phyloP scores from a whole-genome alignment of 23 red algal genomes.

The Gracilaria gracilis region DNA sequence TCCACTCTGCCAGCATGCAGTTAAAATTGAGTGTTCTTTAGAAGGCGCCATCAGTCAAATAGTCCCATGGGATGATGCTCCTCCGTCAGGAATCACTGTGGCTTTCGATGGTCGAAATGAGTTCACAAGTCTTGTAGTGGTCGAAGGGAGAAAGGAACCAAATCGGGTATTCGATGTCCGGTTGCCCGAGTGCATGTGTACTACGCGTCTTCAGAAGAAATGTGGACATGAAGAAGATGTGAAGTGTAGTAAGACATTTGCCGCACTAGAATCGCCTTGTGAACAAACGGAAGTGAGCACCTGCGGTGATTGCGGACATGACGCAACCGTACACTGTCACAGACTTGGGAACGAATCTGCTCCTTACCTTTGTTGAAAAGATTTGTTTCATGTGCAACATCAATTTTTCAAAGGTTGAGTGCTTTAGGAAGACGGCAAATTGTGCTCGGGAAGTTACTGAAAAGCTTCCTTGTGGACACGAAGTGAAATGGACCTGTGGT shows the following conservation, averaged over 20 bases:
- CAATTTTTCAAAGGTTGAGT: slow-evolving; percentile 23
- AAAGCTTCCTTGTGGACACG: slow-evolving; percentile 34
- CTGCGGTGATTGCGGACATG: slow-evolving; percentile 30
- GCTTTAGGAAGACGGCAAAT: slow-evolving; percentile 19
- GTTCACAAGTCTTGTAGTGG: slow-evolving; percentile 36
- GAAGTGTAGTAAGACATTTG: slow-evolving; percentile 28
- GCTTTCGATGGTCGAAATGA: slow-evolving; percentile 1
- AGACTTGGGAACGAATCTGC: not conserved
- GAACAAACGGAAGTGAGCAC: slow-evolving; percentile 1
- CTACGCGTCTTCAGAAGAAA: slow-evolving; percentile 8
- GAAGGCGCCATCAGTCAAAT: not conserved
- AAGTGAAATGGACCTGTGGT: slow-evolving; percentile 46
- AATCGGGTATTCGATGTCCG: not conserved
- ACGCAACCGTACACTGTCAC: slow-evolving; percentile 17
- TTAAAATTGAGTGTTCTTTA: slow-evolving; percentile 36
- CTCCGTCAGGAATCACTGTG: slow-evolving; percentile 24
- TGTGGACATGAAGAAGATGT: slow-evolving; percentile 69
- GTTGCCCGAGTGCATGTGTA: not conserved
- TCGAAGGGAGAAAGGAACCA: slow-evolving; percentile 15
- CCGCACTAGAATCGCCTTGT: slow-evolving; percentile 31
- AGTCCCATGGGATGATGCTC: slow-evolving; percentile 26
- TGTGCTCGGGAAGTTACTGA: slow-evolving; percentile 13
- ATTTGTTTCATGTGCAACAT: slow-evolving; percentile 40
- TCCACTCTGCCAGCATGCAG: slow-evolving; percentile 50
- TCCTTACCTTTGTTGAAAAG: slow-evolving; percentile 37